Conservation (phyloP, 371 early-diverging fungal genomes). For the Quaeritorhiza haematococci region DNA sequence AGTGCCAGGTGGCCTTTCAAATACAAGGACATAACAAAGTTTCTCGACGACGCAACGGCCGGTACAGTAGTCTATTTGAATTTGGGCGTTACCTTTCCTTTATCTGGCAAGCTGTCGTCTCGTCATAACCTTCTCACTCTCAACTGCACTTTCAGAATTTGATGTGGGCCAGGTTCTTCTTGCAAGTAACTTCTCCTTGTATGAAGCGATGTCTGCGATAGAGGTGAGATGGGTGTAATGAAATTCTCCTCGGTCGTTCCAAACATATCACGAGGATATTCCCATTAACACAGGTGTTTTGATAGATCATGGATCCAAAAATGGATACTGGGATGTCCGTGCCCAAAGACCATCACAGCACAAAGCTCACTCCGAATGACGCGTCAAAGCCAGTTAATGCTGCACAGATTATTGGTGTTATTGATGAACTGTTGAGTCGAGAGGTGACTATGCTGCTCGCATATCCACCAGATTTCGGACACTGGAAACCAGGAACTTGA, state of each 20-base stretch:
- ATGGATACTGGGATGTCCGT: slow-evolving; percentile 71
- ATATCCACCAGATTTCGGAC: not conserved
- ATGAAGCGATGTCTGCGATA: slow-evolving; percentile 74
- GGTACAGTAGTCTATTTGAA: no score
- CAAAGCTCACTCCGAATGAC: slow-evolving; percentile 31
- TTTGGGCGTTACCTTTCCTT: no score
- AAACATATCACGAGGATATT: not conserved
- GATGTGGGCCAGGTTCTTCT: slow-evolving; percentile 60
- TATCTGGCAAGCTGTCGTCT: no score
- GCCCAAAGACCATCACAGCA: not conserved
- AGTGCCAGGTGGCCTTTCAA: no score
- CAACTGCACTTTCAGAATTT: slow-evolving; percentile 55
- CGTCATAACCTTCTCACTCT: no score
- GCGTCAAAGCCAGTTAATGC: slow-evolving; percentile 39
- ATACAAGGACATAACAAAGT: no score
- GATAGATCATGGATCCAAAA: slow-evolving; percentile 73
- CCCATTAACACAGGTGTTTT: not conserved
- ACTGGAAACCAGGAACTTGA: not conserved
- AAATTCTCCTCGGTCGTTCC: no score
- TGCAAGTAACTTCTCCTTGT: slow-evolving; percentile 55
- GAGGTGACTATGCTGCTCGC: slow-evolving; percentile 40
- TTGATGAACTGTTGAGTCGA: slow-evolving; percentile 59
- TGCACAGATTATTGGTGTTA: slow-evolving; percentile 54
- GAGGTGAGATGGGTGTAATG: slow-evolving; percentile 58
- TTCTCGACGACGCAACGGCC: no score